Evolutionary conservation across 2,329 filamentous ascomycete genomes (phyloP), one percentile per base, ranked within the genome.

Genomic region (Alternaria tenuissima): DNA sequence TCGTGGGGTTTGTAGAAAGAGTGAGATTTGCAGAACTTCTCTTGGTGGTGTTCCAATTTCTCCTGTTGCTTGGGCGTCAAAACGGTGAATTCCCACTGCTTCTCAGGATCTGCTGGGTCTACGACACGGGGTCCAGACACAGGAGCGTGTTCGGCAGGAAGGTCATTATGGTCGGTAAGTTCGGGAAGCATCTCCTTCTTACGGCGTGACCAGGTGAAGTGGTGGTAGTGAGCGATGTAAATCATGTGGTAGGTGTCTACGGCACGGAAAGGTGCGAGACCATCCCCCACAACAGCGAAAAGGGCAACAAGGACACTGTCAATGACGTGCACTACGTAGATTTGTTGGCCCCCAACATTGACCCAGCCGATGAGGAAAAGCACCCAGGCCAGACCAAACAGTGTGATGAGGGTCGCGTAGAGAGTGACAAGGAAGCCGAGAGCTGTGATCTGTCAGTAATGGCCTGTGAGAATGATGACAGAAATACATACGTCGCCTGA

Each of bases 361-460:
- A 95, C 92, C 92, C 92, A 96, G 48, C 87, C 91, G 74, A 96
- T 96, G 55, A 96, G 82, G 79, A 94, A 95, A n/a, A 96, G 85
- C 1, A 96, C 92, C 93, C 92, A 96, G 0, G 91, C 91, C 12
- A 94, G 83, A 71, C 92, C 92, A 69, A 96, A 96, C 0, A 94
- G 82, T 0, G 92, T 95, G 68, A 96, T 94, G 20, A 94, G 83
- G 1, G 86, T 89, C 8, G 92, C 92, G 76, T 96, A 96, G 4
- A 96, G 80, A 0, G 92, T 95, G 59, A 96, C 91, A 55, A 94
- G 85, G 73, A 95, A 92, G 1, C 93, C 93, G 38, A 96, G 83
- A 1, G 93, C 85, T 88, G 57, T 18, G 4, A 16, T 8, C 18
- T 38, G 57, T 68, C 64, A 72, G 59, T 48, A 47, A 36, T 9